Evolutionary conservation across 208 protist species (phyloP).

Genomic region (Trypanosoma vivax): DNA sequence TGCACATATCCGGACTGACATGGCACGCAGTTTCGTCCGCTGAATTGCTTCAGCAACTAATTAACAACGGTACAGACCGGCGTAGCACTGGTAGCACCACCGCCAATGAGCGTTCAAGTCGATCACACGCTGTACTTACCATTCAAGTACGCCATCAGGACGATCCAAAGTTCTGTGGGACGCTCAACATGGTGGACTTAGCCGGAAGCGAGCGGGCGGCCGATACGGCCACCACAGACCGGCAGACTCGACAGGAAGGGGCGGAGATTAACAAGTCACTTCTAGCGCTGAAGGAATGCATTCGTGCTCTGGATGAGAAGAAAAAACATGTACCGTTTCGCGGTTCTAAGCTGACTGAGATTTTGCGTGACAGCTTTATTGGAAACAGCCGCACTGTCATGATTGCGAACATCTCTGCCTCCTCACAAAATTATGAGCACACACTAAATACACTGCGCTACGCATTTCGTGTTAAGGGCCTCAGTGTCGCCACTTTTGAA

Average conservation of each 20-base stretch:
- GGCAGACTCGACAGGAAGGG: conserved; percentile 84
- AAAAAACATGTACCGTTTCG: conserved; percentile 94
- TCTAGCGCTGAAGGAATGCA: conserved; percentile 94
- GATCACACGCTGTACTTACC: conserved; percentile 85
- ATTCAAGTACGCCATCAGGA: conserved; percentile 32
- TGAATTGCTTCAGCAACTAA: conserved; percentile 60
- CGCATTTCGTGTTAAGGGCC: conserved; percentile 87
- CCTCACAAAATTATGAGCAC: conserved; percentile 85
- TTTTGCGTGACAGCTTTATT: conserved; percentile 93
- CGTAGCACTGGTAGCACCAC: conserved; percentile 81
- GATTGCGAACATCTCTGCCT: conserved; percentile 93
- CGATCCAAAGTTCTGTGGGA: conserved; percentile 57
- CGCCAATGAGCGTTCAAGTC: conserved; percentile 85
- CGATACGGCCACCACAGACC: conserved; percentile 87
- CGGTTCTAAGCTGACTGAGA: conserved; percentile 94
- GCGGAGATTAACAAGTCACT: conserved; percentile 96
- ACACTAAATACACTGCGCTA: conserved; percentile 98
- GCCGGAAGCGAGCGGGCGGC: conserved; percentile 95
- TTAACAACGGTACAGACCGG: conserved; percentile 73
- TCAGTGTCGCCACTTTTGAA: conserved; percentile 51
- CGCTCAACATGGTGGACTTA: conserved; percentile 96
- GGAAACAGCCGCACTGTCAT: conserved; percentile 94
- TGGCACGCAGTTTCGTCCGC: conserved; percentile 56
- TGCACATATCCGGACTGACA: conserved; percentile 88
- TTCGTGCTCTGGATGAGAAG: conserved; percentile 88